Base-by-base conservation (phyloP, 2,329 filamentous ascomycete species). In the Colletotrichum paranaense region DNA sequence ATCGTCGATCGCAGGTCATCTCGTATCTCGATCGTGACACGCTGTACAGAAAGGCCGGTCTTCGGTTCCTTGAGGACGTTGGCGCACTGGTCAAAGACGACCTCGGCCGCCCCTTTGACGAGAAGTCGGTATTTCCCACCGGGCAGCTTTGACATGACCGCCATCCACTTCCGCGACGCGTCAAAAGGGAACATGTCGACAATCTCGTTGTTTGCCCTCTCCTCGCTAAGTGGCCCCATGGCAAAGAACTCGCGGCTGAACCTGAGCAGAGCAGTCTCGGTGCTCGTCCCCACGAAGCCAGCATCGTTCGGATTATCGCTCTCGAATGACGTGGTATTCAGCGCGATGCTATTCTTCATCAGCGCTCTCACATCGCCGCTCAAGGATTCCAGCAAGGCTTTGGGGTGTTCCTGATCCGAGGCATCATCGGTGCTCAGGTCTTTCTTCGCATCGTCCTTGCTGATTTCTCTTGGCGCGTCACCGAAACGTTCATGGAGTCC, bases 71-170 rank as follows among this genome's bases (percentile, higher is more conserved):
- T 75, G 3, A 87, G 75, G n/a, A 83, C 78, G 26, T 78, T 81
- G 11, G 81, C 82, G 68, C 85, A 87, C 53, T 85, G 84, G 14
- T 82, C 81, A 3, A 89, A 82, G 1, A 90, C 82, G 49, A 90
- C 88, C 75, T 91, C 89, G 0, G 88, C 88, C 3, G 89, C 89
- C 24, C 89, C 89, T 76, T 91, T 91, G 73, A 89, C 86, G 26
- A 89, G 82, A 1, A 90, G 82, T 14, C 89, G 84, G 74, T 87
- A 89, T 35, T 78, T 82, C 3, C 84, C 86, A 66, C 84, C 78
- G 0, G 82, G 77, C 1, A 89, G 81, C 76, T 84, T 86, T 58
- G 88, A 79, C 26, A 90, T 83, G 2, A 87, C 86, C 4, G 86
- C 89, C 88, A 91, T 91, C 80, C 86, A 89, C 76, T 90, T 90